Evolutionary conservation across 2,329 filamentous ascomycete species (phyloP).

Genomic region (Pseudopyricularia cyperi): DNA sequence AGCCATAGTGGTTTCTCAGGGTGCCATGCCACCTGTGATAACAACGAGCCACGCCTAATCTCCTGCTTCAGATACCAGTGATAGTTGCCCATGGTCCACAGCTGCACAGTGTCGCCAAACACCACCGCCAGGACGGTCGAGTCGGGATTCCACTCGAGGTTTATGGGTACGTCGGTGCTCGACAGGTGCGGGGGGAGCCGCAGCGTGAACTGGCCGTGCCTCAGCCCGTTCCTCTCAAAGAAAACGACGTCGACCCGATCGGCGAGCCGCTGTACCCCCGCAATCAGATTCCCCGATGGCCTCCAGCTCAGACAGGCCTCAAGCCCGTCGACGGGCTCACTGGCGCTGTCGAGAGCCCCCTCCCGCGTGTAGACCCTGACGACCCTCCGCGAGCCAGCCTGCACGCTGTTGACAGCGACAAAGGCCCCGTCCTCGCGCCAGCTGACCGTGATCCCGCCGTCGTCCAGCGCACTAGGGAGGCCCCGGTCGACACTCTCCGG

Average conservation of each 20-base stretch:
- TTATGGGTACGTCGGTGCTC: slow-evolving; percentile 30
- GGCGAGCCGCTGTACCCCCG: slow-evolving; percentile 62
- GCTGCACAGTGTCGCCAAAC: slow-evolving; percentile 61
- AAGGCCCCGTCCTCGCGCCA: slow-evolving; percentile 94
- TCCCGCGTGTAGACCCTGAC: slow-evolving; percentile 87
- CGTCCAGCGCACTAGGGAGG: slow-evolving; percentile 59
- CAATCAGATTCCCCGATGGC: slow-evolving; percentile 79
- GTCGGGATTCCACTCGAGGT: slow-evolving; percentile 78
- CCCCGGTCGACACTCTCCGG: slow-evolving; percentile 87
- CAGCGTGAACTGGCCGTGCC: slow-evolving; percentile 89
- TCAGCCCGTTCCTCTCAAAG: slow-evolving; percentile 91
- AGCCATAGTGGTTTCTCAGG: slow-evolving; percentile 69
- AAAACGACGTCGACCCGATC: slow-evolving; percentile 74
- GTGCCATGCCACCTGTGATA: slow-evolving; percentile 55
- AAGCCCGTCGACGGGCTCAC: slow-evolving; percentile 87
- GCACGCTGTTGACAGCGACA: slow-evolving; percentile 73
- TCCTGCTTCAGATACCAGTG: slow-evolving; percentile 98
- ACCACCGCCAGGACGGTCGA: slow-evolving; percentile 82
- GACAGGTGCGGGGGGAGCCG: slow-evolving; percentile 22
- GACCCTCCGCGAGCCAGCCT: slow-evolving; percentile 54
- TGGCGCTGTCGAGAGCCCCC: slow-evolving; percentile 81
- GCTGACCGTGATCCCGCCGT: slow-evolving; percentile 59
- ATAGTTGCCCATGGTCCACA: slow-evolving; percentile 97
- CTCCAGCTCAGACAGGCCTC: slow-evolving; percentile 83
- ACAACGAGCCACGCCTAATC: slow-evolving; percentile 32